A percentile compares a stretch with the other conserved stretches of the same genome.
Conservation (phyloP, 1,284 basidiomycete genomes). For the Entoloma clypeatum region DNA sequence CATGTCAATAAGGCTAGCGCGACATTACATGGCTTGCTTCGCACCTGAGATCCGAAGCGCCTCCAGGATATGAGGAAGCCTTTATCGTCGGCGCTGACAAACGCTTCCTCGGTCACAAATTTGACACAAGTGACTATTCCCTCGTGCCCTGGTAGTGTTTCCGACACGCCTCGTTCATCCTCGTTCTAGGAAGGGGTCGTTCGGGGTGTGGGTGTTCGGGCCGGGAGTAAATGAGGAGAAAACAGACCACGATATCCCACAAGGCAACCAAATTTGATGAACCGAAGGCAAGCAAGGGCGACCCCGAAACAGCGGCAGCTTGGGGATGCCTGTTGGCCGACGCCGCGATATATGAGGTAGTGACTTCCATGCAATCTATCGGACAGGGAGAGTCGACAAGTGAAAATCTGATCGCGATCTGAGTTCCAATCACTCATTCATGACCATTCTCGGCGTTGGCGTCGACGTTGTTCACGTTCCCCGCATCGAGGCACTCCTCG, state of each 20-base stretch:
- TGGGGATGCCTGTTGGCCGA: constrained; percentile 75
- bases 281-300: constrained; percentile 72
- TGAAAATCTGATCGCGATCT: constrained; percentile 13
- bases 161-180: constrained; percentile 51
- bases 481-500: constrained; percentile 55
- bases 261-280: constrained; percentile 73
- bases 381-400: background rate
- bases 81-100: constrained; percentile 73
- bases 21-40: constrained; percentile 18
- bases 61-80: constrained; percentile 61
- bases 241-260: constrained; percentile 60
- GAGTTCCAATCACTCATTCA: constrained; percentile 21
- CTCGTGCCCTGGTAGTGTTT: constrained; percentile 73
- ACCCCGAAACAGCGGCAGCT: constrained; percentile 53
- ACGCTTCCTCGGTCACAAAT: constrained; percentile 45
- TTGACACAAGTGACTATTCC: constrained; percentile 75
- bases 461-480: constrained; percentile 73
- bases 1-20: constrained; percentile 2
- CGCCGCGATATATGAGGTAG: constrained; percentile 70
- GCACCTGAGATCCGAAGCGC: constrained; percentile 38
- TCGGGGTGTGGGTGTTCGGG: constrained; percentile 11
- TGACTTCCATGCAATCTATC: constrained; percentile 26
- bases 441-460: constrained; percentile 72
- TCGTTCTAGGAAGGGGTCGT: constrained; percentile 37
- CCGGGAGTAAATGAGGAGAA: constrained; percentile 27